Base-by-base conservation (phyloP, 208 protist species). In the Acanthamoeba divionensis region DNA sequence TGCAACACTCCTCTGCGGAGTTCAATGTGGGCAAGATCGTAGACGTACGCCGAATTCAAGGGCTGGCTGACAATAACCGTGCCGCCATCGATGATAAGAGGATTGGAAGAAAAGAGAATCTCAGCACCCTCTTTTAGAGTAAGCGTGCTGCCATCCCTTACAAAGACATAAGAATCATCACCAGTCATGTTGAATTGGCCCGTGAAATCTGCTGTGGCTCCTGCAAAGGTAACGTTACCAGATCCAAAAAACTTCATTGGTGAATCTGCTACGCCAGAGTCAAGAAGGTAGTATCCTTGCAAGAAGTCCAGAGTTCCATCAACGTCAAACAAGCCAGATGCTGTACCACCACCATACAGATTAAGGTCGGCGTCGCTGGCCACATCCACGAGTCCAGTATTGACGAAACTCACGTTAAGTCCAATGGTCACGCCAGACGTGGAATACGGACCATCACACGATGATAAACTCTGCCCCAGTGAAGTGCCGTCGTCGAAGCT, bases 61-160 rank as follows among this genome's bases (percentile, higher is more conserved):
- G 75, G 75, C 75, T 86, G 75, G 36, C 54, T 86, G 10, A 86
- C 75, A 57, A 65, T 86, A 2, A 86, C 75, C 52, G 26, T 31
- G 38, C 54, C 75, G 24, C 75, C 75, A 57, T 86, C 44, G 75
- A 86, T 41, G 10, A 66, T 57, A 29, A 86, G 60, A 33, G 75
- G 75, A 6, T 33, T 86, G n/a, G 75, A 86, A 33, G 52, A 52
- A 33, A 86, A 38, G 1, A 31, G 24, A 24, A 86, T 57, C 52
- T 86, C 21, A 9, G 75, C 75, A 50, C 66, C 38, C 31, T 50
- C 54, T 12, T 67, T 41, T 31, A 86, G 75, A 41, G 60, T 65
- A 0, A 86, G 33, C 8, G 52, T 86, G 75, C 75, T 41, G 36
- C 36, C 36, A 41, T 41, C 36, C 5, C 36, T 41, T 41, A 41